Conservation (phyloP, 2,329 filamentous ascomycete species). For the Trichoderma pleuroti region DNA sequence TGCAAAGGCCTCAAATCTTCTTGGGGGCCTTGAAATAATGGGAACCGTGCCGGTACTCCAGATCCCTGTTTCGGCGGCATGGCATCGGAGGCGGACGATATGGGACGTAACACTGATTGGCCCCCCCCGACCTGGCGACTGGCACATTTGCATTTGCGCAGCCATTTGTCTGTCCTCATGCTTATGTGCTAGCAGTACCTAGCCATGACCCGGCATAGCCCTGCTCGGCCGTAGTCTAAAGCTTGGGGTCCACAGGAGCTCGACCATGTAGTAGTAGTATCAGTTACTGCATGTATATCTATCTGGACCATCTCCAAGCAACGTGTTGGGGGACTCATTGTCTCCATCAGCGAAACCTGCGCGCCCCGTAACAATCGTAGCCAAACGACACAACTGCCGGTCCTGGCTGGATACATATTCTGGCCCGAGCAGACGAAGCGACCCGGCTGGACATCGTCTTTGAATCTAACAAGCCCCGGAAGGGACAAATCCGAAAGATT, state of each 20-base stretch:
- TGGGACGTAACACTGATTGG: neutral
- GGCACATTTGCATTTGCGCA: conserved; percentile 3
- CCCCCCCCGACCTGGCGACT: neutral
- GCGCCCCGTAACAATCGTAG: neutral
- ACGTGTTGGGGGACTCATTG: neutral
- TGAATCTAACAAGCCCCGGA: neutral
- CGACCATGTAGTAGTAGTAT: neutral
- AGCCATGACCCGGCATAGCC: conserved; percentile 3
- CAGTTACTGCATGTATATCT: conserved; percentile 8
- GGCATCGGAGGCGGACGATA: conserved; percentile 9
- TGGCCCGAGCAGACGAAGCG: neutral
- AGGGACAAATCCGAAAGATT: neutral
- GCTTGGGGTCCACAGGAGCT: conserved; percentile 15
- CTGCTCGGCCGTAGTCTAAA: neutral
- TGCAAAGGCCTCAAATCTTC: neutral
- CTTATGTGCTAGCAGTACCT: conserved; percentile 12
- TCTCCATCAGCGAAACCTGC: neutral
- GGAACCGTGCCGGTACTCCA: neutral
- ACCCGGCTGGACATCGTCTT: neutral
- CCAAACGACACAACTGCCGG: neutral
- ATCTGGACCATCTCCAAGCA: conserved; percentile 1
- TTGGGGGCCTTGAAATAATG: conserved; percentile 4
- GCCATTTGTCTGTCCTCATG: neutral
- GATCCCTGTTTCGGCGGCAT: neutral
- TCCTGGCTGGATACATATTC: neutral